Percentiles rank a stretch among this genome's conserved stretches.
These are phyloP conservation scores for Capsella rubella DNA, from an alignment of 441 rosid genomes.

Conservation along the genomic window DNA sequence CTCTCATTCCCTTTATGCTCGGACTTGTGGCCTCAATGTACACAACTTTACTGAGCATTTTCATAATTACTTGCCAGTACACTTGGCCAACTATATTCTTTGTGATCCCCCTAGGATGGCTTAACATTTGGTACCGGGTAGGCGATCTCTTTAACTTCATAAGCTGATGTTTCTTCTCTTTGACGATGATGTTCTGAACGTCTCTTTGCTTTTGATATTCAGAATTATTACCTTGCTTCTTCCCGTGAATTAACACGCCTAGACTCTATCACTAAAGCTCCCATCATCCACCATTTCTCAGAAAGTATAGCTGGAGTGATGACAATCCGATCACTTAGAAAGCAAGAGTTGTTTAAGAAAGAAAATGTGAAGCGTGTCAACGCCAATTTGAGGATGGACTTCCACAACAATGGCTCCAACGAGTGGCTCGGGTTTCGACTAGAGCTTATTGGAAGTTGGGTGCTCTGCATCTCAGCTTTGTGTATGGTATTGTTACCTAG, in stretches of 20 bases:
- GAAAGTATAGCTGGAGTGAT: conserved; percentile 86
- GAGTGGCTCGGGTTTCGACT: conserved; percentile 94
- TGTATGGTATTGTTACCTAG: conserved; percentile 81
- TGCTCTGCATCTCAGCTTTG: conserved; percentile 71
- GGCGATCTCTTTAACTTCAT: conserved; percentile 4
- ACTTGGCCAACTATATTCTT: conserved; percentile 89
- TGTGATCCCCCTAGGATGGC: conserved; percentile 79
- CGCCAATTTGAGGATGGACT: conserved; percentile 70
- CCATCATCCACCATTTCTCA: conserved; percentile 87
- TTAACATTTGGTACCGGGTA: conserved; percentile 90
- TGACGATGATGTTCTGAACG: neutral
- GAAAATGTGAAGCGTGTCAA: conserved; percentile 75
- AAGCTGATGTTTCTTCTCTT: no score
- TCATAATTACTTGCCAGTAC: conserved; percentile 82
- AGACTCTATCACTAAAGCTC: conserved; percentile 89
- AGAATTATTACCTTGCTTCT: conserved; percentile 83
- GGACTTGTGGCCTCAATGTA: conserved; percentile 66
- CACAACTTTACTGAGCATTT: conserved; percentile 73
- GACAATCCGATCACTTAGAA: conserved; percentile 75
- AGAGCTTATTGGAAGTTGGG: conserved; percentile 74
- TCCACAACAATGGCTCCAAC: conserved; percentile 83
- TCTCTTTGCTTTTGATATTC: neutral
- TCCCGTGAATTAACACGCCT: conserved; percentile 84
- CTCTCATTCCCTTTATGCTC: conserved; percentile 71
- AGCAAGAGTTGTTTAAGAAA: conserved; percentile 54